A percentile compares a stretch with the other conserved stretches of the same genome.
Conservation (phyloP, 768 basidiomycete genomes). For the Pleurotus giganteus region DNA sequence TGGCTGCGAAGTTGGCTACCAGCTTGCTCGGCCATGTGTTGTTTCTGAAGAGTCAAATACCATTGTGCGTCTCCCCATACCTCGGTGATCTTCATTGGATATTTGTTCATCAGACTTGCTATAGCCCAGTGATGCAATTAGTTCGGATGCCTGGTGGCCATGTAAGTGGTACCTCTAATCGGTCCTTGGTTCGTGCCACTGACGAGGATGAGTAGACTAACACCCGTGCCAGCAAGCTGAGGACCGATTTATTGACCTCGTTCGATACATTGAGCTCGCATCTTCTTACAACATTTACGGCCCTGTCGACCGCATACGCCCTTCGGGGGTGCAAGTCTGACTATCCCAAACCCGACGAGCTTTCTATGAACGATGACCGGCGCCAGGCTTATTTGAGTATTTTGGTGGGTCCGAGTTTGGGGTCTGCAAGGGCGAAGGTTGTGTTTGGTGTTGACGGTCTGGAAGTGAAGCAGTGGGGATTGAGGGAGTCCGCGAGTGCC, state of each 20-base stretch:
- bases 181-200: neutral
- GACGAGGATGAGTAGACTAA: constrained; percentile 29
- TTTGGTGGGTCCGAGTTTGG: constrained; percentile 63
- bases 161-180: constrained; percentile 25
- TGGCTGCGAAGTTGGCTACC: constrained; percentile 64
- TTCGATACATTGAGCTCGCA: constrained; percentile 75
- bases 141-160: constrained; percentile 48
- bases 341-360: neutral
- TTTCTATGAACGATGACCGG: constrained; percentile 12
- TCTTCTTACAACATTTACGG: constrained; percentile 69
- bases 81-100: neutral
- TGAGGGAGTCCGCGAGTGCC: constrained; percentile 28
- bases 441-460: constrained; percentile 65
- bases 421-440: constrained; percentile 58
- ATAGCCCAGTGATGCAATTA: constrained; percentile 67
- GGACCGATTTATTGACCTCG: constrained; percentile 58
- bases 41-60: constrained; percentile 77
- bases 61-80: constrained; percentile 53
- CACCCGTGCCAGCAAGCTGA: constrained; percentile 53
- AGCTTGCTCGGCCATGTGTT: constrained; percentile 67
- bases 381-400: constrained; percentile 55
- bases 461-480: constrained; percentile 45
- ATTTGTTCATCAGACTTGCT: neutral
- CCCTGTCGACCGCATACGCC: constrained; percentile 56
- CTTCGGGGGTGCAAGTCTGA: constrained; percentile 5